A percentile compares a stretch with the other conserved stretches of the same genome.
phyloP scores from a whole-genome alignment of 1,139 yeast species.

The Geotrichum histeridarum region DNA sequence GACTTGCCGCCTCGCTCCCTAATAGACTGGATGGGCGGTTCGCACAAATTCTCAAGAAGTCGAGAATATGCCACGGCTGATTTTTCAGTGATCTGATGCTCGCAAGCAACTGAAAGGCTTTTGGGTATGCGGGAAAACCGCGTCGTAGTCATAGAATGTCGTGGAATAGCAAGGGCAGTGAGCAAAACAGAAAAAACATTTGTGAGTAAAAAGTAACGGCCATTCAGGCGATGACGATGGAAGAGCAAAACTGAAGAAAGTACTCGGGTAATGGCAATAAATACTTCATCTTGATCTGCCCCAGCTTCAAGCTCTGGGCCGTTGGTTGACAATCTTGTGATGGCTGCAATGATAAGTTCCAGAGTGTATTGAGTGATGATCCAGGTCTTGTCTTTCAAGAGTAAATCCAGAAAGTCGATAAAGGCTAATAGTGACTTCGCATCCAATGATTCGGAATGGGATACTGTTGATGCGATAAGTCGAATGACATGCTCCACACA shows the following conservation, averaged over 20 bases:
- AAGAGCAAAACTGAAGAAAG: constrained; percentile 46
- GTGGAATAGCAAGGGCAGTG: constrained; percentile 13
- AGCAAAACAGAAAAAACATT: constrained; percentile 48
- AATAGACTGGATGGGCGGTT: constrained; percentile 47
- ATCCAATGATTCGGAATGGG: constrained; percentile 1
- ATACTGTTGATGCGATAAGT: constrained; percentile 2
- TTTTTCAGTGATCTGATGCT: constrained; percentile 29
- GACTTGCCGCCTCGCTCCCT: constrained; percentile 28
- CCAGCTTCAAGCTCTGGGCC: constrained; percentile 11
- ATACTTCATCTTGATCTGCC: constrained; percentile 9
- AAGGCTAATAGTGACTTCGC: constrained; percentile 14
- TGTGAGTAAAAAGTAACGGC: constrained; percentile 66
- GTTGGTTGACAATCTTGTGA: constrained; percentile 33
- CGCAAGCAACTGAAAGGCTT: constrained; percentile 1
- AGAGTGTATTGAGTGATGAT: constrained; percentile 61
- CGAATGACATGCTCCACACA: constrained; percentile 5
- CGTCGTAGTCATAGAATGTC: neutral
- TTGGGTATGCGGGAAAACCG: neutral
- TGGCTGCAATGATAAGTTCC: constrained; percentile 47
- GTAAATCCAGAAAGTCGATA: constrained; percentile 36
- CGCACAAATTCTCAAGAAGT: constrained; percentile 63
- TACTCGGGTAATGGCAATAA: constrained; percentile 5
- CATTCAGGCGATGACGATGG: constrained; percentile 64
- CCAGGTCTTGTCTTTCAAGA: constrained; percentile 52
- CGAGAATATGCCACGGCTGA: constrained; percentile 52